A percentile compares a stretch with the other conserved stretches of the same genome.
Conservation (phyloP, 2,329 filamentous ascomycete species). For the Blastomyces gilchristii region DNA sequence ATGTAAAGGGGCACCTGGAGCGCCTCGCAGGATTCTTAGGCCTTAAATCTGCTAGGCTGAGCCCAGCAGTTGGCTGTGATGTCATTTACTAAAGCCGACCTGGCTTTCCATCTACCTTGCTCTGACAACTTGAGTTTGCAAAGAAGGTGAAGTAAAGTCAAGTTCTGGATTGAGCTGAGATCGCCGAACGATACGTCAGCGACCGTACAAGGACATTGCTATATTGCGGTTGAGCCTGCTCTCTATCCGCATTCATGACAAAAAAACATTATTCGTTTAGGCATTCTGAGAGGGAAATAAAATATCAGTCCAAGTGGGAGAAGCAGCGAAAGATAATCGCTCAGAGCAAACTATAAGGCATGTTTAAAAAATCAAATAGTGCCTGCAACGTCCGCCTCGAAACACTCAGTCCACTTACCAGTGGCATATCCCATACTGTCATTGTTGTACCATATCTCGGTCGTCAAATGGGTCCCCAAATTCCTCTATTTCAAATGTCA, state of each 20-base stretch:
- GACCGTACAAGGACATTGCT: not conserved
- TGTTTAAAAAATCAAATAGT: not conserved
- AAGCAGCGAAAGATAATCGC: not conserved
- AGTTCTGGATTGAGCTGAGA: not conserved
- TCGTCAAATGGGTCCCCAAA: slow-evolving; percentile 40
- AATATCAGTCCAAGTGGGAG: not conserved
- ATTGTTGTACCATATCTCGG: slow-evolving; percentile 24
- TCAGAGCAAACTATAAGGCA: not conserved
- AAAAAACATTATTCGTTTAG: not conserved
- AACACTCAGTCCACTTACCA: not conserved
- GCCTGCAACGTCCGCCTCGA: not conserved
- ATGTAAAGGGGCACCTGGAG: not conserved
- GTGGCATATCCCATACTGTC: not conserved
- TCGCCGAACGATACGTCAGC: not conserved
- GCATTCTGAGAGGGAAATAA: not conserved
- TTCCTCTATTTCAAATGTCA: slow-evolving; percentile 25
- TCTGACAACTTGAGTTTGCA: not conserved
- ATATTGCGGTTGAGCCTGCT: not conserved
- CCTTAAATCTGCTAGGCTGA: not conserved
- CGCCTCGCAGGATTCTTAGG: not conserved
- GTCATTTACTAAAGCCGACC: not conserved
- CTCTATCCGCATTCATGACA: no score
- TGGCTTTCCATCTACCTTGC: not conserved
- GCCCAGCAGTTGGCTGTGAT: not conserved
- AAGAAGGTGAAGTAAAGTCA: not conserved